These are phyloP conservation scores for Pseudocercospora eumusae DNA, from an alignment of 2,329 filamentous ascomycete genomes.

Conservation along the genomic window DNA sequence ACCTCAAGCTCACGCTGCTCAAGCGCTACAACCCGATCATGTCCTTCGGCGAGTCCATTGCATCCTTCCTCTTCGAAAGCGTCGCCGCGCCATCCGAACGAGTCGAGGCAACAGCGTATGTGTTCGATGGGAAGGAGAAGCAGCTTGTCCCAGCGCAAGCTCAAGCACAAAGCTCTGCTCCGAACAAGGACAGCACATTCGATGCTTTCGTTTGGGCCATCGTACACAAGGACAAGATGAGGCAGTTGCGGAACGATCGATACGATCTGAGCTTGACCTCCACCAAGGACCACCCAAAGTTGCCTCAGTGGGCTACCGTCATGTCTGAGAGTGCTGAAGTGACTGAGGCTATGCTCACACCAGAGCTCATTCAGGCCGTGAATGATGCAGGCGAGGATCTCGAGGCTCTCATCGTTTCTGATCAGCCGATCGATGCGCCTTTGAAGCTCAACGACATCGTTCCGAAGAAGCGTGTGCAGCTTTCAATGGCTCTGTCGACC, in stretches of 20 bases:
- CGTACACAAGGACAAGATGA: slow-evolving; percentile 95
- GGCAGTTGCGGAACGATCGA: slow-evolving; percentile 81
- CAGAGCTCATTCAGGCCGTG: slow-evolving; percentile 81
- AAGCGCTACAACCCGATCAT: slow-evolving; percentile 84
- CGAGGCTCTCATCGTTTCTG: slow-evolving; percentile 84
- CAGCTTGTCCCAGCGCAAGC: slow-evolving; percentile 66
- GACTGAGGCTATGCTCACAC: slow-evolving; percentile 80
- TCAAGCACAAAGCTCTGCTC: slow-evolving; percentile 51
- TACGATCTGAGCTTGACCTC: slow-evolving; percentile 92
- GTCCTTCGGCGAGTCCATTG: slow-evolving; percentile 64
- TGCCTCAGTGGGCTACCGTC: slow-evolving; percentile 85
- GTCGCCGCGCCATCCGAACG: slow-evolving; percentile 69
- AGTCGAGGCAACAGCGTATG: slow-evolving; percentile 75
- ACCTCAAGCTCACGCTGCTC: slow-evolving; percentile 76
- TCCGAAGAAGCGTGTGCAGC: slow-evolving; percentile 82
- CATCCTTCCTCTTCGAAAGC: slow-evolving; percentile 79
- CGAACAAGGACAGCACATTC: slow-evolving; percentile 62
- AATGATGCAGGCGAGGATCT: slow-evolving; percentile 75
- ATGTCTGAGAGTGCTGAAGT: slow-evolving; percentile 98
- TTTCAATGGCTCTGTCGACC: slow-evolving; percentile 69
- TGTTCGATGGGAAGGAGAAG: slow-evolving; percentile 89
- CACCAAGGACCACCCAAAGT: slow-evolving; percentile 88
- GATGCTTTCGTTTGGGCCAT: slow-evolving; percentile 94
- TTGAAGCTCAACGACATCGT: slow-evolving; percentile 71
- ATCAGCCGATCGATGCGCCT: slow-evolving; percentile 87